Evolutionary conservation across 305 asterid genomes (phyloP).

Genomic region (Solanum hybrid): DNA sequence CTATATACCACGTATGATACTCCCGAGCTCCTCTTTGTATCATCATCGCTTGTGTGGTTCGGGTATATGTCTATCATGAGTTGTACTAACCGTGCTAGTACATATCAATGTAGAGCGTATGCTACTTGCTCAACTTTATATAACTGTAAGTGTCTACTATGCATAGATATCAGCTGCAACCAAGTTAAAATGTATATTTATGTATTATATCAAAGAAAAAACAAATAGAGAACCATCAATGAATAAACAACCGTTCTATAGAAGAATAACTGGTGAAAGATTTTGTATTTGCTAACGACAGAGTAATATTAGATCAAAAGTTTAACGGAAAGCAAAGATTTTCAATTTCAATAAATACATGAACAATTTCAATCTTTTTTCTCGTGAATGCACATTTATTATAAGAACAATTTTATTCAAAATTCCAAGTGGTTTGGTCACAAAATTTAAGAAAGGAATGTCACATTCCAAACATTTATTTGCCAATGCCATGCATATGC

Average conservation of each 20-base stretch:
- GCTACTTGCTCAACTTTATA: neutral
- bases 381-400: neutral
- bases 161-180: neutral
- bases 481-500: slow-evolving; percentile 5
- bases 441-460: slow-evolving; percentile 6
- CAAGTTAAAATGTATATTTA: neutral
- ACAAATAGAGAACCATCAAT: neutral
- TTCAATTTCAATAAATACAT: neutral
- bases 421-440: slow-evolving; percentile 1
- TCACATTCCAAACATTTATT: slow-evolving; percentile 7
- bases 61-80: too few species aligned
- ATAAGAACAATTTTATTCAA: neutral
- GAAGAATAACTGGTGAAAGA: neutral
- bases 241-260: neutral
- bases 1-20: neutral
- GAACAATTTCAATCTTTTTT: neutral
- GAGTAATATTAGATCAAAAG: neutral
- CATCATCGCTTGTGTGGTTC: too few species aligned
- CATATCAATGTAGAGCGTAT: too few species aligned
- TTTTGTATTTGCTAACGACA: neutral
- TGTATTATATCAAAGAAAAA: neutral
- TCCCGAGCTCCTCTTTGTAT: too few species aligned
- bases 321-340: neutral
- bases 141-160: neutral
- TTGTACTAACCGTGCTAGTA: too few species aligned